Conservation (phyloP, 306 rosid genomes). For the Prunus campanulata region DNA sequence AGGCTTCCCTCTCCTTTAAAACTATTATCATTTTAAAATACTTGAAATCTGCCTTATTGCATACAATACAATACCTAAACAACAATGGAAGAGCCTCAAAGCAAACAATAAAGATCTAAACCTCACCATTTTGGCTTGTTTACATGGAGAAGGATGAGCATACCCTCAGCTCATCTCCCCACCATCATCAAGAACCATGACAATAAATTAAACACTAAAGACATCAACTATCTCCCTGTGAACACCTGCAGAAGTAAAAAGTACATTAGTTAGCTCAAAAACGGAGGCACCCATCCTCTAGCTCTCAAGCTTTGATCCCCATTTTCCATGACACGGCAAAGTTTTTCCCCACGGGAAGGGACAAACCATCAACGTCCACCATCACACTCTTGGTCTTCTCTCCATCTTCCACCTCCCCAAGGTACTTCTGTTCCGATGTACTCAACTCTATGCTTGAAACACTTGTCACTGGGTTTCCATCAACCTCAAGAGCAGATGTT, state of each 20-base stretch:
- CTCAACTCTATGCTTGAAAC: conserved; percentile 38
- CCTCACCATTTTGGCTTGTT: conserved; percentile 25
- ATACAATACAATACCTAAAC: conserved; percentile 4
- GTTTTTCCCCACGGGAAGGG: conserved; percentile 72
- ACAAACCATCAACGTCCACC: conserved; percentile 69
- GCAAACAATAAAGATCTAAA: background rate
- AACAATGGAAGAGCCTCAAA: conserved; percentile 7
- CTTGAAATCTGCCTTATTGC: conserved; percentile 28
- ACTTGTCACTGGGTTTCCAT: conserved; percentile 41
- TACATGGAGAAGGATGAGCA: conserved; percentile 49
- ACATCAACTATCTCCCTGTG: conserved; percentile 6
- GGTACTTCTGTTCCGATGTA: conserved; percentile 40
- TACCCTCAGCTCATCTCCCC: conserved; percentile 45
- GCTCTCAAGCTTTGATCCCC: conserved; percentile 40
- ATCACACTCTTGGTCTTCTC: conserved; percentile 42
- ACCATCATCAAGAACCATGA: conserved; percentile 25
- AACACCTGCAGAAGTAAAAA: background rate
- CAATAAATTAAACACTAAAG: background rate
- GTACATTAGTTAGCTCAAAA: background rate
- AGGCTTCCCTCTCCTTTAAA: background rate
- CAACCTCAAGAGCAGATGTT: conserved; percentile 49
- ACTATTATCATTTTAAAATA: background rate
- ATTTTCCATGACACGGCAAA: conserved; percentile 84
- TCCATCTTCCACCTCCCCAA: conserved; percentile 36
- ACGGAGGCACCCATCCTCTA: background rate